Evolutionary conservation across 768 basidiomycete genomes (phyloP).

Genomic region (Mycena amicta): DNA sequence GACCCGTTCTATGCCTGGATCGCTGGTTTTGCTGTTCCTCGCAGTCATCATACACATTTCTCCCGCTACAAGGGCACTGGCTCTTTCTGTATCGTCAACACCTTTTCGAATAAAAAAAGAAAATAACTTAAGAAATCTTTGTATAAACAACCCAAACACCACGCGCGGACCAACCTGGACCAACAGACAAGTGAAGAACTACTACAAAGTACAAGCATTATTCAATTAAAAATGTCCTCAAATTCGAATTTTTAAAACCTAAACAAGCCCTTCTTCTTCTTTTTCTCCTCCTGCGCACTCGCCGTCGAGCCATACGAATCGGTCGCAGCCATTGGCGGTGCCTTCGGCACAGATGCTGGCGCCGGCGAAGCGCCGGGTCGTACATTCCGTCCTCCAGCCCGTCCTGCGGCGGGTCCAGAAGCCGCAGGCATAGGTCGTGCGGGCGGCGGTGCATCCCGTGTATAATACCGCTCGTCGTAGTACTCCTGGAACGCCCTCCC

Average conservation of each 20-base stretch:
- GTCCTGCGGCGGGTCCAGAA: slow-evolving; percentile 17
- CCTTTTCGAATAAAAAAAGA: too few relatives aligned
- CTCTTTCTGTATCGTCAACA: too few relatives aligned
- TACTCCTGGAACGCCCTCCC: slow-evolving; percentile 68
- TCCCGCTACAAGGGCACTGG: too few relatives aligned
- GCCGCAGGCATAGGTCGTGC: slow-evolving; percentile 41
- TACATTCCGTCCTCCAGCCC: slow-evolving; percentile 34
- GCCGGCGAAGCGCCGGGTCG: slow-evolving; percentile 25
- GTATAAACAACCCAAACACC: too few relatives aligned
- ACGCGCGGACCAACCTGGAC: too few relatives aligned
- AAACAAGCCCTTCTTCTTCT: slow-evolving; percentile 4
- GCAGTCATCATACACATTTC: too few relatives aligned
- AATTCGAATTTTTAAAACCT: background rate
- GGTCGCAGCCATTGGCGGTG: slow-evolving; percentile 54
- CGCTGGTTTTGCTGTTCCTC: too few relatives aligned
- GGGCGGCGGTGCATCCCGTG: slow-evolving; percentile 61
- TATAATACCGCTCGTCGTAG: slow-evolving; percentile 81
- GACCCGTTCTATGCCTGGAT: too few relatives aligned
- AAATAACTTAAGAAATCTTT: too few relatives aligned
- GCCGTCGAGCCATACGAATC: slow-evolving; percentile 39
- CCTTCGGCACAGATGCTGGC: slow-evolving; percentile 29
- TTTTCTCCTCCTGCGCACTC: slow-evolving; percentile 11
- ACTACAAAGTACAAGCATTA: background rate
- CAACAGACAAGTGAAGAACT: too few relatives aligned
- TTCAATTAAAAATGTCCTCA: background rate